Conservation (phyloP, 805 yeast species). For the Candida takata region DNA sequence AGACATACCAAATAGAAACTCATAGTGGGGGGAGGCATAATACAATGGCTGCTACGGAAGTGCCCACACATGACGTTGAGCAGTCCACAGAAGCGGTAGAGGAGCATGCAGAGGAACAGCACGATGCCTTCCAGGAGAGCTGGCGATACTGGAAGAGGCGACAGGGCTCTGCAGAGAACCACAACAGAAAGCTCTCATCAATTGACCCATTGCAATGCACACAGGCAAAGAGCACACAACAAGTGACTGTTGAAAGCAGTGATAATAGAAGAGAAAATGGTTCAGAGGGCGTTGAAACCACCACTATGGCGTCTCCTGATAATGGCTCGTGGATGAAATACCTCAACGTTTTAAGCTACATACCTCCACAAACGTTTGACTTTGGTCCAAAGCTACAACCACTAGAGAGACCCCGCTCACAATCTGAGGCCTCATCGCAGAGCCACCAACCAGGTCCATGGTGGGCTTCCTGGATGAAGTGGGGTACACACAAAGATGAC, state of each 20-base stretch:
- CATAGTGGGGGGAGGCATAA: too few species aligned
- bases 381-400: background rate
- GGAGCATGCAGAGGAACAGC: background rate
- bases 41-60: too few species aligned
- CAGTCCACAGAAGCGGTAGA: background rate
- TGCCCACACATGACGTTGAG: background rate
- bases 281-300: background rate
- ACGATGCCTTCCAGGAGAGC: slow-evolving; percentile 10
- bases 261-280: too few species aligned
- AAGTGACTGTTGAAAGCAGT: too few species aligned
- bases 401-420: background rate
- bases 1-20: too few species aligned
- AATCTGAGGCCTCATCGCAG: slow-evolving; percentile 1
- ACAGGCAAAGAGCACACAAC: background rate
- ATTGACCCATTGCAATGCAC: slow-evolving; percentile 12
- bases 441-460: slow-evolving; percentile 2
- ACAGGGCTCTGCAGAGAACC: slow-evolving; percentile 19
- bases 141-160: slow-evolving; percentile 21
- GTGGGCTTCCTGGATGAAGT: slow-evolving; percentile 17
- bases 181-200: slow-evolving; percentile 11
- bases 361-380: slow-evolving; percentile 4
- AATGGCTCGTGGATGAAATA: slow-evolving; percentile 4
- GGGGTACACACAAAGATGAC: slow-evolving; percentile 4
- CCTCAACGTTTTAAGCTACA: slow-evolving; percentile 7
- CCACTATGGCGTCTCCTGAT: background rate